Conservation (phyloP, 306 rosid species). For the Inga oerstediana region DNA sequence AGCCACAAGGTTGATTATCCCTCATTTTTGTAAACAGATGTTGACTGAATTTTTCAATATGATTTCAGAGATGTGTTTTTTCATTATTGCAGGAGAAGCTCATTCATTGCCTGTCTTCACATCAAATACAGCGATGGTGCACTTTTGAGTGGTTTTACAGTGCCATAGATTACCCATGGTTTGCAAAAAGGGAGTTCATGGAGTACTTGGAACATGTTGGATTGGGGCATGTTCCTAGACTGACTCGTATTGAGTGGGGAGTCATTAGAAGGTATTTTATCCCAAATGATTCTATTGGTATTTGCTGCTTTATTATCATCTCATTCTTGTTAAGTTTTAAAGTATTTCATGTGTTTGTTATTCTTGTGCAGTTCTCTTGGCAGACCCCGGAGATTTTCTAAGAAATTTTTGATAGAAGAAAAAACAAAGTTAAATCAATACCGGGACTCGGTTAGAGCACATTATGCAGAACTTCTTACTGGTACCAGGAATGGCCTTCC, state of each 20-base stretch:
- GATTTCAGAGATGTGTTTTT: conserved; percentile 15
- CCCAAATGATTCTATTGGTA: conserved; percentile 34
- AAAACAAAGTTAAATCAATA: conserved; percentile 84
- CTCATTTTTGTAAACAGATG: conserved; percentile 23
- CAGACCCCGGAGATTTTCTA: conserved; percentile 88
- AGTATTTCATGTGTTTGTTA: conserved; percentile 28
- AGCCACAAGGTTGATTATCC: conserved; percentile 58
- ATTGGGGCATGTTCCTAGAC: conserved; percentile 89
- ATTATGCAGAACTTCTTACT: conserved; percentile 84
- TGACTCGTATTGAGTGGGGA: conserved; percentile 97
- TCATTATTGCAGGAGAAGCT: conserved; percentile 65
- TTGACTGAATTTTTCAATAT: conserved; percentile 30
- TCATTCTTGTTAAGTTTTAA: conserved; percentile 27
- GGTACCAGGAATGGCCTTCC: conserved; percentile 92
- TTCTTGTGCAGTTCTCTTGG: conserved; percentile 87
- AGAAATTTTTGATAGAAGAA: conserved; percentile 81
- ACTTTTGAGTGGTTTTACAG: conserved; percentile 96
- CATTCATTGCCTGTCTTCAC: conserved; percentile 63
- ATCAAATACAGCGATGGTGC: conserved; percentile 82
- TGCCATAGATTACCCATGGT: conserved; percentile 97
- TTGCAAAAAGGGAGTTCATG: conserved; percentile 86
- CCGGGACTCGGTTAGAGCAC: conserved; percentile 81
- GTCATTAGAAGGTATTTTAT: conserved; percentile 82
- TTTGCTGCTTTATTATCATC: conserved; percentile 20
- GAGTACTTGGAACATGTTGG: conserved; percentile 96